Base-by-base conservation (phyloP, 306 rosid species). In the Delonix regia region DNA sequence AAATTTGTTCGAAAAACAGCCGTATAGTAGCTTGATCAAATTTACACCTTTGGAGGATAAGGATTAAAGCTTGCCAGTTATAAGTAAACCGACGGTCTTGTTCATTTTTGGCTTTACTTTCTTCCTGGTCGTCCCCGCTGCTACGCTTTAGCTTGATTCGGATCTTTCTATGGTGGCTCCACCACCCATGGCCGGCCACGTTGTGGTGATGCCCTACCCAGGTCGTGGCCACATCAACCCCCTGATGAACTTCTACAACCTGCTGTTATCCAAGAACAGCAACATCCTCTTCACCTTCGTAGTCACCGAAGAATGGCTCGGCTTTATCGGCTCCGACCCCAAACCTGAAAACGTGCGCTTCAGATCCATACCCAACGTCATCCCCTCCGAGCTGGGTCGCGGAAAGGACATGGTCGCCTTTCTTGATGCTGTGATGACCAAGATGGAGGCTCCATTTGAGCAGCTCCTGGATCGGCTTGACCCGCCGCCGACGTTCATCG, bases 281-380 rank as follows among this genome's bases (percentile, higher is more conserved):
- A 8, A 71, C 45, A 57, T 86, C 61, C 82, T 77, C 72, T 45
- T 90, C 71, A 88, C 95, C 66, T 71, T 86, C 48, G 83, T 88
- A 5, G 68, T 88, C 85, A 90, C 94, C 9, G 79, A 88, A 52
- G 95, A 90, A 67, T 90, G 95, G 95, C 82, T 81, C 21, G 34
- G 83, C 34, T 36, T 80, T 69, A 77, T 90, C 24, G 57, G 67
- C 7, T 81, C 94, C 44, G 85, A 86, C 0, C 73, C 78, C 14
- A 87, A 80, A 5, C 89, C 82, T 7, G 36, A 69, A 16, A 88
- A 83, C 68, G 45, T 90, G 8, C 78, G 78, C 16, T 82, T 83
- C 73, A 67, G 81, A 41, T 34, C 92, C 0, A 82, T 90, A 8
- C 92, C 95, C 5, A 88, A 88, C 41, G 87, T 88, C 18, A 75